phyloP scores from a whole-genome alignment of 225 moss, liverwort and hornwort species.

The Pseudoscleropodium purum region DNA sequence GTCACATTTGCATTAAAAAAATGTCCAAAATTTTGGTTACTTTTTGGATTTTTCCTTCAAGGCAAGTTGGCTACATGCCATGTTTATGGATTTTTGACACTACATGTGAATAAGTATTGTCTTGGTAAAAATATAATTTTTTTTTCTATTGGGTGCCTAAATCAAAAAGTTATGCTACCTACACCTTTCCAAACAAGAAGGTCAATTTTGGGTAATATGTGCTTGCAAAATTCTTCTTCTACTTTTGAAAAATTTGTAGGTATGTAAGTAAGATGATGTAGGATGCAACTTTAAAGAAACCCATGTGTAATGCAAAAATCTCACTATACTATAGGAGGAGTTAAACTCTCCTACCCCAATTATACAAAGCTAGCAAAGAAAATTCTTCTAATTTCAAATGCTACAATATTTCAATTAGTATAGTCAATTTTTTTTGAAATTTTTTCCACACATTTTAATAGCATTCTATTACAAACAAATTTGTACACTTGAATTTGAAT shows the following conservation, averaged over 20 bases:
- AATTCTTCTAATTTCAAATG: not conserved
- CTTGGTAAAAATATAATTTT: not conserved
- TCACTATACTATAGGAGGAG: too few species aligned
- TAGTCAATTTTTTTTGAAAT: not conserved
- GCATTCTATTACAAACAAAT: not conserved
- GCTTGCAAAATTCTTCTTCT: not conserved
- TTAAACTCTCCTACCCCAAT: fast-evolving
- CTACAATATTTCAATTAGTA: not conserved
- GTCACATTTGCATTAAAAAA: too few species aligned
- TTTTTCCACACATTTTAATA: not conserved
- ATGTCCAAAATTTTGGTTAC: too few species aligned
- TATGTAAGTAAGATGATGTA: not conserved
- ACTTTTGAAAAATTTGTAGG: not conserved
- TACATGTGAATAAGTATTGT: not conserved
- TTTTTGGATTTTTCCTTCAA: too few species aligned
- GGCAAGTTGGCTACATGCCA: too few species aligned
- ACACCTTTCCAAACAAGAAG: fast-evolving
- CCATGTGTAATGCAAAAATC: not conserved
- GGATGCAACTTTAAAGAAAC: not conserved
- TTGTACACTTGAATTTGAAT: not conserved
- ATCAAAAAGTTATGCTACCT: fast-evolving
- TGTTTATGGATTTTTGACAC: too few species aligned
- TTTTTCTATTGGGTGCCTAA: fast-evolving
- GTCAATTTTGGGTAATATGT: not conserved
- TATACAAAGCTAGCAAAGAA: not conserved